Conservation (phyloP, 768 basidiomycete genomes). For the Rhizopogon roseolus region DNA sequence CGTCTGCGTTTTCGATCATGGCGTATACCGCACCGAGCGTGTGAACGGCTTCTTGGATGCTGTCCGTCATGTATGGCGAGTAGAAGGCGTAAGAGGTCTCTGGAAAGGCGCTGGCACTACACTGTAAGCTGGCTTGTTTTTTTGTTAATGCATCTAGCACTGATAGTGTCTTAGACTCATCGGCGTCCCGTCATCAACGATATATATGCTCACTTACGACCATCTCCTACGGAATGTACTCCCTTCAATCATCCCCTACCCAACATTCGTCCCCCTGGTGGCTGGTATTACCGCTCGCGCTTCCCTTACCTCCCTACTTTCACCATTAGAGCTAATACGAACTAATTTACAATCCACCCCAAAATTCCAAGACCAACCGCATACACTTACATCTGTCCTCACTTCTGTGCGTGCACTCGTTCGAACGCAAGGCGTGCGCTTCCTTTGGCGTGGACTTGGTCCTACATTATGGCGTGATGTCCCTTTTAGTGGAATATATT, state of each 20-base stretch:
- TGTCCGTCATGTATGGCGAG: conserved; percentile 69
- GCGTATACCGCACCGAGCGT: conserved; percentile 62
- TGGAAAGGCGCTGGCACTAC: conserved; percentile 97
- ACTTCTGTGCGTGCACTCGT: conserved; percentile 56
- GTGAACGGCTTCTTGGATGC: conserved; percentile 87
- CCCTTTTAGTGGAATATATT: conserved; percentile 95
- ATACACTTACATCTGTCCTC: conserved; percentile 75
- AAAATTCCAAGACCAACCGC: conserved; percentile 58
- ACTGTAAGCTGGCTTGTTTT: conserved; percentile 48
- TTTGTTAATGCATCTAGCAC: background rate
- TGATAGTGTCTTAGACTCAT: conserved; percentile 54
- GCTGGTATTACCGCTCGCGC: conserved; percentile 85
- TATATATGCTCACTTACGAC: conserved; percentile 96
- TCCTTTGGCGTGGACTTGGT: conserved; percentile 87
- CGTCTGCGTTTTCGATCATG: conserved; percentile 78
- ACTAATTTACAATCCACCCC: conserved; percentile 93
- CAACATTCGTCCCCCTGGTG: conserved; percentile 59
- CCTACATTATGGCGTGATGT: conserved; percentile 96
- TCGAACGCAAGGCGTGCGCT: conserved; percentile 55
- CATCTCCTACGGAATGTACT: conserved; percentile 65
- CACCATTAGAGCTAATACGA: conserved; percentile 89
- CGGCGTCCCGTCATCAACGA: conserved; percentile 86
- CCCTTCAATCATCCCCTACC: conserved; percentile 53
- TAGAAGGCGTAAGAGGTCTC: conserved; percentile 78
- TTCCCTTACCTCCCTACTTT: conserved; percentile 69